Percentiles rank a stretch among this genome's conserved stretches.
These are phyloP conservation scores for Wickerhamomyces sp. DNA, from an alignment of 1,139 yeast species.

Conservation along the genomic window DNA sequence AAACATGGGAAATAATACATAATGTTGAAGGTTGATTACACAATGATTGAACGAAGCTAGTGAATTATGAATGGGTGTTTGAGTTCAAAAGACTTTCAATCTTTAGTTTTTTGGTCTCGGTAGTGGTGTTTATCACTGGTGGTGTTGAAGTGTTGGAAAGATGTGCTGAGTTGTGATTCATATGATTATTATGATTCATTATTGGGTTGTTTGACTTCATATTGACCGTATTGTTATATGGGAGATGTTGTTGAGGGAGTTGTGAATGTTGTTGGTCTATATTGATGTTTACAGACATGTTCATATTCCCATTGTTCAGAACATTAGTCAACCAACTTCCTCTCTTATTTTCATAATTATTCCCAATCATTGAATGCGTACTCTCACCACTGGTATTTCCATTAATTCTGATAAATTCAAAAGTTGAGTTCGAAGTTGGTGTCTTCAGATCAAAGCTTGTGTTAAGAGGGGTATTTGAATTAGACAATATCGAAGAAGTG, in stretches of 20 bases:
- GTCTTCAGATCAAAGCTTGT: conserved; percentile 5
- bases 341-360: conserved; percentile 4
- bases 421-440: conserved; percentile 3
- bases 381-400: background rate
- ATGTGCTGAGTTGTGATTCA: background rate
- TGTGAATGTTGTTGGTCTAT: too few relatives aligned
- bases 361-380: background rate
- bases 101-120: conserved; percentile 11
- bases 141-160: conserved; percentile 3
- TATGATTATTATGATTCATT: conserved; percentile 1
- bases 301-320: conserved; percentile 4
- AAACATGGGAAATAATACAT: background rate
- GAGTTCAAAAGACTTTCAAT: conserved; percentile 18
- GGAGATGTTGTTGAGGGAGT: too few relatives aligned
- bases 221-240: background rate
- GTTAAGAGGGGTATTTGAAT: conserved; percentile 6
- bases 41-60: too few relatives aligned
- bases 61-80: background rate
- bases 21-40: too few relatives aligned
- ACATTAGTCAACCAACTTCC: conserved; percentile 19
- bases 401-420: conserved; percentile 5
- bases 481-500: conserved; percentile 7
- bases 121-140: background rate
- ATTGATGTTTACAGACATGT: background rate
- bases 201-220: background rate